phyloP scores from a whole-genome alignment of 2,329 filamentous ascomycete genomes.

The Cladosporium sp. region DNA sequence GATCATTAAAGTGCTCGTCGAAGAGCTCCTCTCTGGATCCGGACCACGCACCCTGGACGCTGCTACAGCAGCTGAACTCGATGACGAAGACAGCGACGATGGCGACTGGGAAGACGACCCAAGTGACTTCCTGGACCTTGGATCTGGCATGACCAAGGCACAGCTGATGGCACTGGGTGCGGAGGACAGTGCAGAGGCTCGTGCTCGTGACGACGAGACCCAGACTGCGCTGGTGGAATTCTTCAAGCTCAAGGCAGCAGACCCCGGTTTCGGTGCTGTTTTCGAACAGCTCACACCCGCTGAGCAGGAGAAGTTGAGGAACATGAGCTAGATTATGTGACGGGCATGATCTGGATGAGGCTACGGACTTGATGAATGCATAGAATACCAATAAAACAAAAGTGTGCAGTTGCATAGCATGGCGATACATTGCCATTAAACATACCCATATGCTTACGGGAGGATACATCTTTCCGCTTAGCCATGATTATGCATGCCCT shows the following conservation, averaged over 20 bases:
- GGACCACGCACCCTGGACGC: slow-evolving; percentile 51
- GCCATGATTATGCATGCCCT: background rate
- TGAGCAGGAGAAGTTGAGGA: slow-evolving; percentile 51
- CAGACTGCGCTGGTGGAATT: slow-evolving; percentile 79
- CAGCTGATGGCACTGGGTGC: slow-evolving; percentile 75
- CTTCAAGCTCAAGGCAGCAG: slow-evolving; percentile 59
- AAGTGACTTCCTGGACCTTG: slow-evolving; percentile 69
- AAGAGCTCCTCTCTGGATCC: slow-evolving; percentile 80
- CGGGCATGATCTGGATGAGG: background rate
- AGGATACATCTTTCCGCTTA: background rate
- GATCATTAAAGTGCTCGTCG: slow-evolving; percentile 91
- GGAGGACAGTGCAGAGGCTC: slow-evolving; percentile 44
- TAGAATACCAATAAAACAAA: background rate
- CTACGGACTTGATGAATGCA: background rate
- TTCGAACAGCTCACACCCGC: slow-evolving; percentile 51
- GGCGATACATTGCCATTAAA: background rate
- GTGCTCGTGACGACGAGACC: slow-evolving; percentile 83
- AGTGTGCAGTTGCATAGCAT: background rate
- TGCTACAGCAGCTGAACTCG: slow-evolving; percentile 56
- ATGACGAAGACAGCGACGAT: slow-evolving; percentile 58
- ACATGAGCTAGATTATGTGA: slow-evolving; percentile 19
- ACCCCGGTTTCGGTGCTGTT: slow-evolving; percentile 51
- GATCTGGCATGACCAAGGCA: slow-evolving; percentile 49
- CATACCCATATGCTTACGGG: no score
- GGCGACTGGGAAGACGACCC: slow-evolving; percentile 78